Conservation (phyloP, 2,329 filamentous ascomycete genomes). For the Beauveria sp. region DNA sequence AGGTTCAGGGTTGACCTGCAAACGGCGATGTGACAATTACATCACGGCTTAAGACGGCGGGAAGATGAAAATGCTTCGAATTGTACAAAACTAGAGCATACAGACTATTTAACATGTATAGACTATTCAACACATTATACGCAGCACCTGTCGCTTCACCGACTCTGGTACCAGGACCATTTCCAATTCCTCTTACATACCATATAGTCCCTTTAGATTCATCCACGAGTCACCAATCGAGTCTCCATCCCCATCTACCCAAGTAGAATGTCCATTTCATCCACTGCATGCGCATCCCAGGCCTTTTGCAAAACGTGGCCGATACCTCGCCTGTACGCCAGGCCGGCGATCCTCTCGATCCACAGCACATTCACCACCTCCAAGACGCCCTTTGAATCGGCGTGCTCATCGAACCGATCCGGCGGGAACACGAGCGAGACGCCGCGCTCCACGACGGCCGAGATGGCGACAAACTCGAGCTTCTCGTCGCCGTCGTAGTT, state of each 20-base stretch:
- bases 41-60: no score
- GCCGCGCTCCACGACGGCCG: conserved; percentile 32
- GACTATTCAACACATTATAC: neutral
- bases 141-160: neutral
- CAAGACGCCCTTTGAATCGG: conserved; percentile 33
- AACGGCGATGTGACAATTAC: neutral
- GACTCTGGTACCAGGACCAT: neutral
- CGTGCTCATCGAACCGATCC: conserved; percentile 33
- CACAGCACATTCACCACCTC: conserved; percentile 40
- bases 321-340: conserved; percentile 34
- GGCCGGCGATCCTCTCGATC: conserved; percentile 37
- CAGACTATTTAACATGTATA: neutral
- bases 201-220: neutral
- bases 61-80: neutral
- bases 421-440: conserved; percentile 32
- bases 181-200: neutral
- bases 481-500: conserved; percentile 38
- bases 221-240: neutral
- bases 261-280: conserved; percentile 34
- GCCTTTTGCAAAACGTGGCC: conserved; percentile 34
- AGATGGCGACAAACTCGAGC: conserved; percentile 37
- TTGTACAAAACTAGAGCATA: conserved; percentile 3
- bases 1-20: neutral
- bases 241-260: conserved; percentile 22
- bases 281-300: conserved; percentile 33